Conservation (phyloP, 495 filamentous ascomycete species). For the Talaromyces ruber region DNA sequence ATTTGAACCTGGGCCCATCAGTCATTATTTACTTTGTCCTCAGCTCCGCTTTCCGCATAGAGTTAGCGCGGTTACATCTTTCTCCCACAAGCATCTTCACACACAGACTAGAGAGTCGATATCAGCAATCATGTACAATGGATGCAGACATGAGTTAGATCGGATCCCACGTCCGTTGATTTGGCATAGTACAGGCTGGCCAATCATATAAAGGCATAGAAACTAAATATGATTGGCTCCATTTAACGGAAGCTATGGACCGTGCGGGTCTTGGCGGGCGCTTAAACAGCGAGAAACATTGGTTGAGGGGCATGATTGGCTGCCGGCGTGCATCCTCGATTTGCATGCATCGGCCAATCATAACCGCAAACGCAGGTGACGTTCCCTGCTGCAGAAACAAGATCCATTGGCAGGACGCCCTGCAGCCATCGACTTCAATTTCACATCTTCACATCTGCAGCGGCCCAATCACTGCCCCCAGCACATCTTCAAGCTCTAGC, state of each 20-base stretch:
- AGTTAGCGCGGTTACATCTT: too few relatives aligned
- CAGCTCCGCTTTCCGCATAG: too few relatives aligned
- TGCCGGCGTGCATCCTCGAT: not conserved
- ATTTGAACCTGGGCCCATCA: too few relatives aligned
- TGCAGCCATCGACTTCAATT: not conserved
- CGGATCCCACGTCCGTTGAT: too few relatives aligned
- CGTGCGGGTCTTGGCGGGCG: conserved; percentile 1
- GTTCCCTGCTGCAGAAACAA: not conserved
- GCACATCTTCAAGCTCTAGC: not conserved
- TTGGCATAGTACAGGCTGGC: too few relatives aligned
- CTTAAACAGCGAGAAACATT: not conserved
- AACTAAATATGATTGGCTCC: not conserved
- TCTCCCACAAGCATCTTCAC: too few relatives aligned
- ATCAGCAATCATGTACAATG: too few relatives aligned
- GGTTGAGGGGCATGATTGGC: not conserved
- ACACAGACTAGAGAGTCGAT: too few relatives aligned
- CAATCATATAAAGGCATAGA: not conserved
- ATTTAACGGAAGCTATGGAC: not conserved
- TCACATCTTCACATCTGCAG: conserved; percentile 1
- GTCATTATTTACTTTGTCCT: too few relatives aligned
- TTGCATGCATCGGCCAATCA: not conserved
- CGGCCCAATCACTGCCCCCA: not conserved
- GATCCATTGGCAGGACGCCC: not conserved
- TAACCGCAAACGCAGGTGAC: not conserved
- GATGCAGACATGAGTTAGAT: too few relatives aligned